Evolutionary conservation across 2,329 filamentous ascomycete species (phyloP).

Genomic region (Fusarium xylarioides): DNA sequence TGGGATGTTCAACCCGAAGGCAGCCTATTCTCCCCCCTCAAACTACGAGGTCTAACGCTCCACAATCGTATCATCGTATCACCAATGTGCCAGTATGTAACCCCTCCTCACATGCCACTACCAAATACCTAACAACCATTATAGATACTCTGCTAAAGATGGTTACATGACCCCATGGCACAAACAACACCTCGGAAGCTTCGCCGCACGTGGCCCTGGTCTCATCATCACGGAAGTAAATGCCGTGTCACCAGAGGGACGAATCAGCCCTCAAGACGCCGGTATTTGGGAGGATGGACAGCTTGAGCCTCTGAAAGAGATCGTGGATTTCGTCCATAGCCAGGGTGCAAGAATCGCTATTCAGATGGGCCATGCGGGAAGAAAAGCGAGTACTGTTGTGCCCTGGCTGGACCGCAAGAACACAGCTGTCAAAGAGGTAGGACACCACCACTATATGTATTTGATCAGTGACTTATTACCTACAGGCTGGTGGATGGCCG

Average conservation of each 20-base stretch:
- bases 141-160: slow-evolving; percentile 48
- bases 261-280: slow-evolving; percentile 75
- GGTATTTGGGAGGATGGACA: slow-evolving; percentile 79
- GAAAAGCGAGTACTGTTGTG: slow-evolving; percentile 57
- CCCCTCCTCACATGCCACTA: not conserved
- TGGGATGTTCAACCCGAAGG: slow-evolving; percentile 37
- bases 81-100: slow-evolving; percentile 57
- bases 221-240: slow-evolving; percentile 75
- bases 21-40: slow-evolving; percentile 55
- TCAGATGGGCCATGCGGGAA: slow-evolving; percentile 75
- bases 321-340: slow-evolving; percentile 69
- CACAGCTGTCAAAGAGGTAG: slow-evolving; percentile 37
- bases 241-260: slow-evolving; percentile 70
- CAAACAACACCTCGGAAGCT: slow-evolving; percentile 51
- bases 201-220: slow-evolving; percentile 58
- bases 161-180: slow-evolving; percentile 56
- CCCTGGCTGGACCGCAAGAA: slow-evolving; percentile 41
- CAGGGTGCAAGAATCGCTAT: slow-evolving; percentile 73
- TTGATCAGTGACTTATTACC: not conserved
- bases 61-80: slow-evolving; percentile 58
- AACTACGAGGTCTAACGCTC: slow-evolving; percentile 53
- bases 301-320: slow-evolving; percentile 64
- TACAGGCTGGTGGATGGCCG: slow-evolving; percentile 38
- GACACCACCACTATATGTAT: no score
- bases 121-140: not conserved